These are phyloP conservation scores for Leucaena leucocephala DNA, from an alignment of 306 rosid species.

Conservation along the genomic window DNA sequence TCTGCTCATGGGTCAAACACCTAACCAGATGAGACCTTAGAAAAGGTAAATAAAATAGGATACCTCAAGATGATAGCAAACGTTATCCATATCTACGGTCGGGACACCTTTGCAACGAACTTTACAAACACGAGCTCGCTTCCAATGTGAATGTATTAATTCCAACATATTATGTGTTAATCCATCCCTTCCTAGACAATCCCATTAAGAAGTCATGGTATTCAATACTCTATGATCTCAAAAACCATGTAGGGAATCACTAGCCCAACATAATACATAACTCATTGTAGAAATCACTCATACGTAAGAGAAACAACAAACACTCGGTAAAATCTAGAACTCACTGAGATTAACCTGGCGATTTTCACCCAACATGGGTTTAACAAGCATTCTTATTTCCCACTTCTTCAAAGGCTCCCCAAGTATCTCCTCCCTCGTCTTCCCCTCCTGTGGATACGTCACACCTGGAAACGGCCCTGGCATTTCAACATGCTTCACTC, in stretches of 20 bases:
- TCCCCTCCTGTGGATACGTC: conserved; percentile 51
- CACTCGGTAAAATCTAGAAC: conserved; percentile 5
- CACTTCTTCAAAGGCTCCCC: conserved; percentile 83
- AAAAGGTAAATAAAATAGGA: conserved; percentile 19
- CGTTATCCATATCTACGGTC: conserved; percentile 87
- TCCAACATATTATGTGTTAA: conserved; percentile 97
- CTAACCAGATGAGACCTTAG: not conserved
- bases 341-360: conserved; percentile 96
- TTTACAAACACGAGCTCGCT: conserved; percentile 73
- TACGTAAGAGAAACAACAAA: not conserved
- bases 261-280: not conserved
- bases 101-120: conserved; percentile 95
- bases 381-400: conserved; percentile 77
- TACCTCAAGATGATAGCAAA: conserved; percentile 88
- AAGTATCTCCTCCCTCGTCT: conserved; percentile 72
- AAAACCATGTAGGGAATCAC: not conserved
- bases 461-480: conserved; percentile 66
- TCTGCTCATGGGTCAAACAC: conserved; percentile 1
- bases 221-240: not conserved
- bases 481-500: conserved; percentile 73
- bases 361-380: conserved; percentile 58
- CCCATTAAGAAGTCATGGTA: conserved; percentile 34
- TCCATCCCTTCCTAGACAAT: conserved; percentile 86
- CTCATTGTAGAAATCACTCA: not conserved
- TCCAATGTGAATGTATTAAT: conserved; percentile 94